A percentile compares a stretch with the other conserved stretches of the same genome.
These are phyloP conservation scores for Colletotrichum falcatum DNA, from an alignment of 2,329 filamentous ascomycete genomes.

Conservation along the genomic window DNA sequence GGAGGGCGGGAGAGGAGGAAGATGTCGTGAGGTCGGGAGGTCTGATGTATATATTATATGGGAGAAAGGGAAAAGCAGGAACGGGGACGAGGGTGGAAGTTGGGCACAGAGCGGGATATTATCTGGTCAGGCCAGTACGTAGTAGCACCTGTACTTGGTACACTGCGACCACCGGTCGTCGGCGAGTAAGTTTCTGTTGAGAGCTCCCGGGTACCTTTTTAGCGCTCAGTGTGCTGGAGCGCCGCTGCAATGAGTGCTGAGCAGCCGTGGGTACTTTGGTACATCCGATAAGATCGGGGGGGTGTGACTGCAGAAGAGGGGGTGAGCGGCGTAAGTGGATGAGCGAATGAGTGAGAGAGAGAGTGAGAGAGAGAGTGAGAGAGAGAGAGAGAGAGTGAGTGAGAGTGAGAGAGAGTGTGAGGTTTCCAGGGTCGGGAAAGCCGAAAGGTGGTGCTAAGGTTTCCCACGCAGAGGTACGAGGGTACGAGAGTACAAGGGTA, in stretches of 20 bases:
- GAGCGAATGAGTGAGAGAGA: not conserved
- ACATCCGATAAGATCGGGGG: not conserved
- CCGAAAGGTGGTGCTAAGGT: slow-evolving; percentile 17
- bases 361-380: not conserved
- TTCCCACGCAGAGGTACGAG: not conserved
- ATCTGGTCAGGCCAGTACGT: not conserved
- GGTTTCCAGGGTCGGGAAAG: slow-evolving; percentile 32
- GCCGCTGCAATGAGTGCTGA: not conserved
- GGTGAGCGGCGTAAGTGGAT: too few relatives aligned
- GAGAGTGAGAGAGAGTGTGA: not conserved
- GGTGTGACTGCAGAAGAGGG: not conserved
- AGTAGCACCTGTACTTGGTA: too few relatives aligned
- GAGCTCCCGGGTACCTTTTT: slow-evolving; percentile 12
- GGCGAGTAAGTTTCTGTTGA: slow-evolving; percentile 5
- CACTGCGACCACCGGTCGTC: too few relatives aligned
- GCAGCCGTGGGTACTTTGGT: not conserved
- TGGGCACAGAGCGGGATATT: slow-evolving; percentile 21
- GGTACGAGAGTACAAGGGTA: not conserved
- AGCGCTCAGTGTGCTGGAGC: slow-evolving; percentile 6
- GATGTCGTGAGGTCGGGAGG: slow-evolving; percentile 8
- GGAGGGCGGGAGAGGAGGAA: not conserved
- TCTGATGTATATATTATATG: not conserved
- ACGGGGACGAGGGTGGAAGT: slow-evolving; percentile 6
- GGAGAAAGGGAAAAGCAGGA: not conserved
- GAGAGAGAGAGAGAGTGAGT: not conserved